Evolutionary conservation across 2,329 filamentous ascomycete genomes (phyloP).

Genomic region (Fusarium verticillioides): DNA sequence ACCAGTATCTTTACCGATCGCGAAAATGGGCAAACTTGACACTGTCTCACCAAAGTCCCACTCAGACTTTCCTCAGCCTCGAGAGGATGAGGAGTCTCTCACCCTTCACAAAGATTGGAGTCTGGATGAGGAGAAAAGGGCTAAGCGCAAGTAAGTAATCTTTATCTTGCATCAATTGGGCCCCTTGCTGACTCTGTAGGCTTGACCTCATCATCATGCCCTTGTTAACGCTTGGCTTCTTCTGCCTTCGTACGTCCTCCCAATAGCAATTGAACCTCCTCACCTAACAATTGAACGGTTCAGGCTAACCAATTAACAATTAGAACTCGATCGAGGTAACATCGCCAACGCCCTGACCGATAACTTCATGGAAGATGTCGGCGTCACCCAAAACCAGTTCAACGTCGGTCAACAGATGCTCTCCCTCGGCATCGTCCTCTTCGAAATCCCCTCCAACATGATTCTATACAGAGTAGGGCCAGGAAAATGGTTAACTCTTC

Average conservation of each 20-base stretch:
- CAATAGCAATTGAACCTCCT: fast-evolving
- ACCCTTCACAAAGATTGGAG: conserved; percentile 49
- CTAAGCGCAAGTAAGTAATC: conserved; percentile 46
- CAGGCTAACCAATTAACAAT: background rate
- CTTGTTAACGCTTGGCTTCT: conserved; percentile 55
- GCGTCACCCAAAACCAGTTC: conserved; percentile 62
- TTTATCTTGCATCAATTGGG: background rate
- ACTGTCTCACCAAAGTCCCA: conserved; percentile 14
- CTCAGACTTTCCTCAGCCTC: conserved; percentile 19
- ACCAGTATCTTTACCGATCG: background rate
- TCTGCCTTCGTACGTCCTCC: conserved; percentile 52
- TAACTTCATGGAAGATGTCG: conserved; percentile 61
- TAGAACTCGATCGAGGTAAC: conserved; percentile 51
- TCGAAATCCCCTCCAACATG: conserved; percentile 54
- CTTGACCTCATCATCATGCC: conserved; percentile 57
- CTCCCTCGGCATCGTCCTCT: conserved; percentile 61
- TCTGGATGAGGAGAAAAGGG: conserved; percentile 50
- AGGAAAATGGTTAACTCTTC: conserved; percentile 63
- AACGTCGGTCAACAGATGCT: conserved; percentile 64
- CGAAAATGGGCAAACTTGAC: conserved; percentile 34
- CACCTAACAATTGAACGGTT: background rate
- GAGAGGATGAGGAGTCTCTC: conserved; percentile 48
- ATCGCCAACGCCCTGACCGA: conserved; percentile 61
- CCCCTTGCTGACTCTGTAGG: conserved; percentile 27
- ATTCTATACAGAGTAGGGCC: conserved; percentile 53